A percentile compares a stretch with the other conserved stretches of the same genome.
These are phyloP conservation scores for Breviolum minutum DNA, from an alignment of 73 alveolate species.

Conservation along the genomic window DNA sequence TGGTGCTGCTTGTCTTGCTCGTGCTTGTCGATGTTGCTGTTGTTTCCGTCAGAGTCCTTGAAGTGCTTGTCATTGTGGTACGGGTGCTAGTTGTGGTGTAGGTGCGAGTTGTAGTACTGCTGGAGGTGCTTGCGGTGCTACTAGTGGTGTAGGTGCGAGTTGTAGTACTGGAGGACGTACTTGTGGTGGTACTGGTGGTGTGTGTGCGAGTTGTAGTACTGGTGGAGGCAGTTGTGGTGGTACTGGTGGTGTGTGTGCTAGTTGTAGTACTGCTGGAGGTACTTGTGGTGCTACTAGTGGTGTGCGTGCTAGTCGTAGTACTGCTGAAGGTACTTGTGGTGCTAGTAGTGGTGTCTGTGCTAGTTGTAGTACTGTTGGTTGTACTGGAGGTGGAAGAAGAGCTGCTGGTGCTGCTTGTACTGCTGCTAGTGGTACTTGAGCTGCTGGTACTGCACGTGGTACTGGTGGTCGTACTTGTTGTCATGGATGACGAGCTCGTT, in stretches of 20 bases:
- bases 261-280: background rate
- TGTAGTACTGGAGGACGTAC: background rate
- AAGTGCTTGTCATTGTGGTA: background rate
- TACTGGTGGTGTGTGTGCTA: no score
- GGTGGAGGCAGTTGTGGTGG: no score
- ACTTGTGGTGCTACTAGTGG: background rate
- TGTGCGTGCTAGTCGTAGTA: background rate
- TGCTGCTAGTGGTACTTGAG: background rate
- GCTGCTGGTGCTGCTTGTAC: background rate
- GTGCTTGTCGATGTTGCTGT: background rate
- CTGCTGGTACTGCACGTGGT: no score
- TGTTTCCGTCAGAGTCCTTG: background rate
- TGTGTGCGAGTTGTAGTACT: no score
- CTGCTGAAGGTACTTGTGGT: background rate
- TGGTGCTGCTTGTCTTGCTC: background rate
- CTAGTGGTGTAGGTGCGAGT: background rate
- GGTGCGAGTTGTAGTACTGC: background rate
- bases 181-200: background rate
- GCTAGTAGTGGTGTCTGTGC: background rate
- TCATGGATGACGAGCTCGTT: no score
- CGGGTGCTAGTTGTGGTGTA: background rate
- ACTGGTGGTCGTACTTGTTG: no score
- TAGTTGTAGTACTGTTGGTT: background rate
- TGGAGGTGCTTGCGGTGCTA: background rate
- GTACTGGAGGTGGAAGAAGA: background rate